Conservation (phyloP, 2,329 filamentous ascomycete species). For the Claviceps sp. region DNA sequence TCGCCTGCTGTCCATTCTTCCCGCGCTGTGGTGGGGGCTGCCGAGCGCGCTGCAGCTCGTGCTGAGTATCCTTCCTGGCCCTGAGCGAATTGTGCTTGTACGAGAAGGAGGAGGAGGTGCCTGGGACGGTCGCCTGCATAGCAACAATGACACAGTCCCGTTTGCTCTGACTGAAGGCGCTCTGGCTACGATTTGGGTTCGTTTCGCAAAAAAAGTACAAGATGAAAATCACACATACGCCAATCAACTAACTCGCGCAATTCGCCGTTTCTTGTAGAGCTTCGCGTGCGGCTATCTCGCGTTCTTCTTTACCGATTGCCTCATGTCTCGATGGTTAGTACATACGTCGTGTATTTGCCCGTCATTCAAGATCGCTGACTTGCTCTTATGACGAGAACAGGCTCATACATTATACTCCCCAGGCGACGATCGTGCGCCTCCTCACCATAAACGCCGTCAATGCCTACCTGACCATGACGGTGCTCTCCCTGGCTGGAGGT, state of each 20-base stretch:
- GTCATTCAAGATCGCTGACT: background rate
- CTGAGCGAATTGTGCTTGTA: constrained; percentile 17
- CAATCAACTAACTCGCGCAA: background rate
- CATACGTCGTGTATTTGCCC: no score
- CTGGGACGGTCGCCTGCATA: background rate
- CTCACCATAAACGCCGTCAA: constrained; percentile 62
- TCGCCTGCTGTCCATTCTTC: constrained; percentile 57
- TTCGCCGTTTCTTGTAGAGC: constrained; percentile 35
- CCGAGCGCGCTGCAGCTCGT: constrained; percentile 56
- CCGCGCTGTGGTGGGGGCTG: constrained; percentile 59
- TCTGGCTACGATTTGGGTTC: constrained; percentile 61
- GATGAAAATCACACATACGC: no score
- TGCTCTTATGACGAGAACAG: constrained; percentile 23
- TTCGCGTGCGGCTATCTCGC: constrained; percentile 64
- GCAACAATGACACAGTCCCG: constrained; percentile 12
- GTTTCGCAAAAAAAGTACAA: constrained; percentile 13
- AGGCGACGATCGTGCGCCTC: constrained; percentile 67
- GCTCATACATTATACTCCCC: constrained; percentile 74
- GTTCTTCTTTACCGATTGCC: constrained; percentile 72
- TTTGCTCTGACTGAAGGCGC: constrained; percentile 51
- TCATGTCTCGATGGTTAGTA: constrained; percentile 67
- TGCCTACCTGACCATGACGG: constrained; percentile 60
- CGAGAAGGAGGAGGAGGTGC: constrained; percentile 10
- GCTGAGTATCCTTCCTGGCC: constrained; percentile 41
- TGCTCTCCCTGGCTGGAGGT: constrained; percentile 56